Evolutionary conservation across 1,139 yeast species (phyloP).

Genomic region (Geotrichum siamense): DNA sequence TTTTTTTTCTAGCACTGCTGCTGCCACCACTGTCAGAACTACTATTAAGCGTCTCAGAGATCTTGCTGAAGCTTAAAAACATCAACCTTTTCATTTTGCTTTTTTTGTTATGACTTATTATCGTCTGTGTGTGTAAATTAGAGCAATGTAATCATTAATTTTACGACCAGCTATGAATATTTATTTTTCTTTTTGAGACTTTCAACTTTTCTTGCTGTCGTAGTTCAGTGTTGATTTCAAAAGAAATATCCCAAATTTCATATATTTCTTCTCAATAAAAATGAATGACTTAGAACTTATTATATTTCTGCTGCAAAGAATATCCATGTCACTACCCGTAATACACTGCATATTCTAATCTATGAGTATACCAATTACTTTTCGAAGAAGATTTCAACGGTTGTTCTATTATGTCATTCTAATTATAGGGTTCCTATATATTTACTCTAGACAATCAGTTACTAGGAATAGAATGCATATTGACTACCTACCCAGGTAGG

Average conservation of each 20-base stretch:
- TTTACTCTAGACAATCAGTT: too few species aligned
- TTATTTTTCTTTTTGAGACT: conserved; percentile 4
- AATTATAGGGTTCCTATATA: too few species aligned
- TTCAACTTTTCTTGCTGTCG: too few species aligned
- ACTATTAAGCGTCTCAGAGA: conserved; percentile 99
- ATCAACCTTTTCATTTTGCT: conserved; percentile 10
- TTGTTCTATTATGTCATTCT: too few species aligned
- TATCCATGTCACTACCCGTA: too few species aligned
- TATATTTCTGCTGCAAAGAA: too few species aligned
- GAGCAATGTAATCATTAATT: conserved; percentile 13
- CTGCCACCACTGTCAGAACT: conserved; percentile 99
- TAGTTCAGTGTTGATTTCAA: neutral
- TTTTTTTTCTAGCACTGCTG: conserved; percentile 32
- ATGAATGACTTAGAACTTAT: neutral
- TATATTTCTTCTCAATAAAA: neutral
- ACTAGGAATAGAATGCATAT: too few species aligned
- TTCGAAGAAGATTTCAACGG: too few species aligned
- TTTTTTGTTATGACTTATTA: conserved; percentile 9
- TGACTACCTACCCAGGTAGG: too few species aligned
- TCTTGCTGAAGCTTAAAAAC: conserved; percentile 97
- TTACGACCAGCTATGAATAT: conserved; percentile 9
- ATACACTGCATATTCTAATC: neutral
- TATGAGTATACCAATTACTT: too few species aligned
- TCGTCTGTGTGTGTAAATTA: conserved; percentile 9
- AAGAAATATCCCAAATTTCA: too few species aligned